Evolutionary conservation across 495 filamentous ascomycete species (phyloP), one percentile per base, ranked within the genome.

Genomic region (Bombardia bombarda): DNA sequence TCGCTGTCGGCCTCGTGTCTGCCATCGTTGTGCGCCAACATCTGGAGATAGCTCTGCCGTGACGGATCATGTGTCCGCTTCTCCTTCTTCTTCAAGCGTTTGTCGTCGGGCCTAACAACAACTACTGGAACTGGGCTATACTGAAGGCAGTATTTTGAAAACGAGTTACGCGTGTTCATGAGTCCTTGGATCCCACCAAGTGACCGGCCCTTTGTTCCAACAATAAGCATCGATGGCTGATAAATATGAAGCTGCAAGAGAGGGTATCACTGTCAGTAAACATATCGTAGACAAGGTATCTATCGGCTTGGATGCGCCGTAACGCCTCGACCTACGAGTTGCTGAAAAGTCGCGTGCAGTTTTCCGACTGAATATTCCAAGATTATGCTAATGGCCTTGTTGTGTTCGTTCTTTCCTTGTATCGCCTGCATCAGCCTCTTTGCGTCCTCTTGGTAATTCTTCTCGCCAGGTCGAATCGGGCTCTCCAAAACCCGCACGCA

Each of bases 101-200:
- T 94, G 40, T 86, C 80, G 20, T 83, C 84, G 36, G 92, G 90
- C 2, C 92, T 80, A 28, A 97, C 92, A 23, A 98, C 93, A 26
- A 96, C 87, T 2, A 96, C 90, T n/a, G 92, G 92, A 16, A 98
- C 86, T 1, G 92, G 92, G 7, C 87, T 95, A 62, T 94, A 86
- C 58, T 97, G 90, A 10, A 96, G 74, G 51, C 92, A 96, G 68
- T 94, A 98, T 56, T 96, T 95, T 21, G 88, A 95, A 42, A 97
- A 88, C 0, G 88, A 95, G 49, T 87, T 92, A 22, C 73, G 69
- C 33, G 72, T 71, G 12, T 84, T 84, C 21, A 96, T 74, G n/a
- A 97, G 74, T 34, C 86, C 84, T 63, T 95, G 89, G 22, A 97
- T 77, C 37, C 92, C 89, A 30, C 86, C 86, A 5, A 96, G 71